Evolutionary conservation across 495 filamentous ascomycete genomes (phyloP).

Genomic region (Cercophora samala): DNA sequence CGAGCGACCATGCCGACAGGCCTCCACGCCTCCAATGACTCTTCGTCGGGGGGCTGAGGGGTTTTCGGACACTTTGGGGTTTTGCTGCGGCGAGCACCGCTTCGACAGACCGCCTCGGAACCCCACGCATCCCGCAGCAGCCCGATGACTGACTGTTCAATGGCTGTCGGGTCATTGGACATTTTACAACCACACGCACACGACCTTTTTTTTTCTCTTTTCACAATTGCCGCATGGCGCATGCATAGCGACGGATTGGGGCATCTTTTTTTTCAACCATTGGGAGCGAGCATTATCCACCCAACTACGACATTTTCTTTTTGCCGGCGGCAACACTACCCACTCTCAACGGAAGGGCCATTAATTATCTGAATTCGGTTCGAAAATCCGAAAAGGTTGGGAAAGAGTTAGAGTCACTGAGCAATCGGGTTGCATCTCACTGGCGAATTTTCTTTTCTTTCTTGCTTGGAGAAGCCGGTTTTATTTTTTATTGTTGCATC

Average conservation of each 20-base stretch:
- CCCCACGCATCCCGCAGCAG: neutral
- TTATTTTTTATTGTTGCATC: neutral
- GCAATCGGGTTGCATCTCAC: neutral
- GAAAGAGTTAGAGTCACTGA: neutral
- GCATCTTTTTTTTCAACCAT: constrained; percentile 5
- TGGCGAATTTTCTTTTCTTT: neutral
- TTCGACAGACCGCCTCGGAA: neutral
- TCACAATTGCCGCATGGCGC: constrained; percentile 22
- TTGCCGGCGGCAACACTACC: neutral
- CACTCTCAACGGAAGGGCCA: neutral
- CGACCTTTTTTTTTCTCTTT: constrained; percentile 4
- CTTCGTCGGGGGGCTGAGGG: neutral
- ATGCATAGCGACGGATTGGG: constrained; percentile 22
- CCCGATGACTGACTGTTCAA: neutral
- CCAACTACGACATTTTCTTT: constrained; percentile 7
- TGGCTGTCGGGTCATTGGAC: neutral
- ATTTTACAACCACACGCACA: neutral
- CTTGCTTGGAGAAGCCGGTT: neutral
- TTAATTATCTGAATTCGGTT: neutral
- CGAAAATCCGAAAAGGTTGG: neutral
- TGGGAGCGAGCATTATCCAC: neutral
- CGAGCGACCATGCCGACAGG: constrained; percentile 5
- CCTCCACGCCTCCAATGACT: neutral
- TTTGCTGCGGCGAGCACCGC: neutral
- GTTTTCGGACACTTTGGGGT: neutral